Conservation (phyloP, 768 basidiomycete species). For the Lactifluus pinguis region DNA sequence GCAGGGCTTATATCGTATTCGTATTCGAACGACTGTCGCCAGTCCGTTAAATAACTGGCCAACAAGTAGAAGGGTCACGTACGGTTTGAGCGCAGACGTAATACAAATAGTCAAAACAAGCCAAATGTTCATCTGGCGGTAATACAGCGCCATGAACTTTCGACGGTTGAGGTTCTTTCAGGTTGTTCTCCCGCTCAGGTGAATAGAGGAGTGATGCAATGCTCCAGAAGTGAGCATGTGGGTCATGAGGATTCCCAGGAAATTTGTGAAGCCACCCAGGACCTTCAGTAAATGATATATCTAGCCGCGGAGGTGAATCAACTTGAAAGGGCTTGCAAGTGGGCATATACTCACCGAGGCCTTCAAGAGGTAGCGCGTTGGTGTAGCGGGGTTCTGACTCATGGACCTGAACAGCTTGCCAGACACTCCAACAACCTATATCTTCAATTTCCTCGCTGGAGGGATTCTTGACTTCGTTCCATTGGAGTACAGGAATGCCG, state of each 20-base stretch:
- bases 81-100: conserved; percentile 29
- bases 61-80: background rate
- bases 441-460: conserved; percentile 27
- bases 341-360: conserved; percentile 23
- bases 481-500: conserved; percentile 33
- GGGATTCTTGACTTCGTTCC: conserved; percentile 34
- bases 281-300: conserved; percentile 30
- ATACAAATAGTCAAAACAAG: conserved; percentile 36
- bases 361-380: conserved; percentile 22
- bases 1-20: conserved; percentile 27
- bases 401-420: conserved; percentile 28
- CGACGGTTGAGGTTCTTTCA: conserved; percentile 23
- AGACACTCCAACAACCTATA: conserved; percentile 37
- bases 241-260: conserved; percentile 27
- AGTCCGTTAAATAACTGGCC: conserved; percentile 2
- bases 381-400: conserved; percentile 24
- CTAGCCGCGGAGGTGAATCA: conserved; percentile 12
- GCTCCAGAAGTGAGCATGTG: conserved; percentile 27
- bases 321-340: background rate
- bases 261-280: conserved; percentile 28
- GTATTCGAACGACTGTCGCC: conserved; percentile 25
- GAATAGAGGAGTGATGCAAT: conserved; percentile 29
- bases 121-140: conserved; percentile 31
- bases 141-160: conserved; percentile 21
- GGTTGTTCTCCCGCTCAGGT: conserved; percentile 23